Percentiles rank a stretch among this genome's conserved stretches.
These are phyloP conservation scores for Elsinoe batatas DNA, from an alignment of 2,329 filamentous ascomycete genomes.

Conservation along the genomic window DNA sequence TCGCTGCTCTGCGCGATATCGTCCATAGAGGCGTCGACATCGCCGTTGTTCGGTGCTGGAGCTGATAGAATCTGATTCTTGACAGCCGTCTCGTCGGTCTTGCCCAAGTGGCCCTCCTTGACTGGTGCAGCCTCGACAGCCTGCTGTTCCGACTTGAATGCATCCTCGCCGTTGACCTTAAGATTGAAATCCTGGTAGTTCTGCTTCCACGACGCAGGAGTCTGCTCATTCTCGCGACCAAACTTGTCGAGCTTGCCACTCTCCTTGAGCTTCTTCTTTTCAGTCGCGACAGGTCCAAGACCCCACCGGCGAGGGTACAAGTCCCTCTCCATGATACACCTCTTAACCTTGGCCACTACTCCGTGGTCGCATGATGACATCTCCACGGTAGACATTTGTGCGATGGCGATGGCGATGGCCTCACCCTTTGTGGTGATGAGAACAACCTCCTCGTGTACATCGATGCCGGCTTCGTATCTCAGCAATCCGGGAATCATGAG, in stretches of 20 bases:
- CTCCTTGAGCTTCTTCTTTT: constrained; percentile 99
- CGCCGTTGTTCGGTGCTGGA: constrained; percentile 25
- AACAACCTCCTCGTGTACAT: constrained; percentile 91
- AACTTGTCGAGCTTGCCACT: constrained; percentile 98
- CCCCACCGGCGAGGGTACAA: constrained; percentile 96
- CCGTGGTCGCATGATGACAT: constrained; percentile 95
- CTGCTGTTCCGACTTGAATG: constrained; percentile 20
- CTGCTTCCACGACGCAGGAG: constrained; percentile 82
- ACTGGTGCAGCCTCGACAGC: constrained; percentile 26
- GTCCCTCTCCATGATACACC: constrained; percentile 99
- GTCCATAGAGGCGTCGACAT: constrained; percentile 14
- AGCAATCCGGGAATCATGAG: constrained; percentile 96
- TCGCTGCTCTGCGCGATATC: constrained; percentile 18
- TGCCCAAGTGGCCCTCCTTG: constrained; percentile 27
- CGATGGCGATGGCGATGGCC: constrained; percentile 90
- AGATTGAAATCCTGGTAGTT: constrained; percentile 82
- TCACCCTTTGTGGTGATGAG: constrained; percentile 99
- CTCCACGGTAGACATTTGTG: constrained; percentile 96
- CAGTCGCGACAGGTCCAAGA: constrained; percentile 78
- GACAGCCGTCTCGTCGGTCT: constrained; percentile 31
- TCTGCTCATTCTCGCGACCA: constrained; percentile 82
- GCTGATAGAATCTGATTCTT: constrained; percentile 32
- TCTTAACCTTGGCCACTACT: constrained; percentile 97
- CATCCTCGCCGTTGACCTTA: constrained; percentile 32
- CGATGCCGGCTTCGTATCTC: constrained; percentile 83